Percentiles rank a stretch among this genome's conserved stretches.
These are phyloP conservation scores for Thraustochytrium sp. DNA, from an alignment of 352 stramenopile genomes.

Conservation along the genomic window DNA sequence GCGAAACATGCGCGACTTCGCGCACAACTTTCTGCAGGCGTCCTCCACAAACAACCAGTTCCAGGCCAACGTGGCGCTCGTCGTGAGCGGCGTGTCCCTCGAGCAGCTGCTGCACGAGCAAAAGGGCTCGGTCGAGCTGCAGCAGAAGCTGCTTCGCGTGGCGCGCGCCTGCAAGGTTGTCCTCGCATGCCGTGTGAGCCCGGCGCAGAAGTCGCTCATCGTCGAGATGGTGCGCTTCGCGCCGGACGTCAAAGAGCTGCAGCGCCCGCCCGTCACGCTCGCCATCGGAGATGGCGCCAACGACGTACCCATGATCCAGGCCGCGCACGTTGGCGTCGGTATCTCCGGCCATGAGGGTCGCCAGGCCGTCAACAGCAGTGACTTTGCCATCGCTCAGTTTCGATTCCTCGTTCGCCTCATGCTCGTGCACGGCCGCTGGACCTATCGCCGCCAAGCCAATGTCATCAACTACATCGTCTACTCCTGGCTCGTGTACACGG, in stretches of 20 bases:
- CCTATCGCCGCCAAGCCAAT: conserved; percentile 78
- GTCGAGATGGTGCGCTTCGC: conserved; percentile 82
- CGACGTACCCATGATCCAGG: conserved; percentile 82
- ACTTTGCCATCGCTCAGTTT: conserved; percentile 87
- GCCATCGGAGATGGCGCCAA: conserved; percentile 81
- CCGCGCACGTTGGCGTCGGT: conserved; percentile 76
- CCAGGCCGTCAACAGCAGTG: conserved; percentile 80
- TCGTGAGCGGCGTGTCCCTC: conserved; percentile 31
- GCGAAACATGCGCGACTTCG: background rate
- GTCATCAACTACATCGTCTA: conserved; percentile 85
- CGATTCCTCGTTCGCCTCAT: conserved; percentile 76
- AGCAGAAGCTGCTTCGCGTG: conserved; percentile 45
- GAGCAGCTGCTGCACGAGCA: conserved; percentile 34
- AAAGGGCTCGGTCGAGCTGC: conserved; percentile 16
- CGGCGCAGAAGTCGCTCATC: conserved; percentile 94
- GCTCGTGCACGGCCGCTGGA: conserved; percentile 80
- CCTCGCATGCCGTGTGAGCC: conserved; percentile 93
- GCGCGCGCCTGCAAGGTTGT: conserved; percentile 88
- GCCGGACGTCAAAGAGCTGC: conserved; percentile 57
- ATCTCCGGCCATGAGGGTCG: conserved; percentile 74
- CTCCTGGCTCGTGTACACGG: conserved; percentile 83
- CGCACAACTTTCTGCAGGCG: conserved; percentile 6
- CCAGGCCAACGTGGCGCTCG: conserved; percentile 15
- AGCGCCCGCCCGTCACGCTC: conserved; percentile 69
- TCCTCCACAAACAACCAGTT: background rate